A percentile compares a stretch with the other conserved stretches of the same genome.
phyloP scores from a whole-genome alignment of 371 early-diverging fungal species.

The Lichtheimia ramosa region DNA sequence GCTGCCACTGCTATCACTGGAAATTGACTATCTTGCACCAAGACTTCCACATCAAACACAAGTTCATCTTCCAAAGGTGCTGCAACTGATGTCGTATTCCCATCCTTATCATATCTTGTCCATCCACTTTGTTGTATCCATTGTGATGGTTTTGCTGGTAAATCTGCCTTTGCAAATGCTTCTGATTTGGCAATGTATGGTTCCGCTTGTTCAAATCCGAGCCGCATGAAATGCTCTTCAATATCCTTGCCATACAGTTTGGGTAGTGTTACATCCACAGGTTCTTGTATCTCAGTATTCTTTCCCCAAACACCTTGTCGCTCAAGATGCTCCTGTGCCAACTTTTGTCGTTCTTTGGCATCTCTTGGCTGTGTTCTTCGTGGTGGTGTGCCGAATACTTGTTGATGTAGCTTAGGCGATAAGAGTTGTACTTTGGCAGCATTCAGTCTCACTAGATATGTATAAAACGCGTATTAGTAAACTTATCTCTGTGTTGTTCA shows the following conservation, averaged over 20 bases:
- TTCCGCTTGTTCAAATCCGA: slow-evolving; percentile 67
- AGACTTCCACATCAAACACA: slow-evolving; percentile 91
- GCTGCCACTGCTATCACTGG: slow-evolving; percentile 87
- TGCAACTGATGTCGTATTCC: slow-evolving; percentile 37
- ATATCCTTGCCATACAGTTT: slow-evolving; percentile 60
- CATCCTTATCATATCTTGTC: slow-evolving; percentile 74
- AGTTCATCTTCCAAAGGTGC: slow-evolving; percentile 66
- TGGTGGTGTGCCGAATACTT: slow-evolving; percentile 30
- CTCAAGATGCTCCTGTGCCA: slow-evolving; percentile 60
- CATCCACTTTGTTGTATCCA: slow-evolving; percentile 79
- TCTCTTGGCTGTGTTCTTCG: slow-evolving; percentile 14
- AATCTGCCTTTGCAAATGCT: slow-evolving; percentile 35
- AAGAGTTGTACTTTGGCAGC: slow-evolving; percentile 58
- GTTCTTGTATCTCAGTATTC: slow-evolving; percentile 44
- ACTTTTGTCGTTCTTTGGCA: slow-evolving; percentile 18
- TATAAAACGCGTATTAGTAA: background rate
- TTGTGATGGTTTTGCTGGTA: slow-evolving; percentile 55
- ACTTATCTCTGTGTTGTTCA: background rate
- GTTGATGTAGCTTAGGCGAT: slow-evolving; percentile 45
- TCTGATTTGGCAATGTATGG: slow-evolving; percentile 57
- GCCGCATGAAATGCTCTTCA: slow-evolving; percentile 79
- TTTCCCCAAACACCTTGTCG: slow-evolving; percentile 69
- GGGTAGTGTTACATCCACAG: slow-evolving; percentile 53
- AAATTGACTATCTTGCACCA: slow-evolving; percentile 65
- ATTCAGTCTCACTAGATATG: slow-evolving; percentile 30